These are phyloP conservation scores for Penicillium daleae DNA, from an alignment of 495 filamentous ascomycete genomes.

Conservation along the genomic window DNA sequence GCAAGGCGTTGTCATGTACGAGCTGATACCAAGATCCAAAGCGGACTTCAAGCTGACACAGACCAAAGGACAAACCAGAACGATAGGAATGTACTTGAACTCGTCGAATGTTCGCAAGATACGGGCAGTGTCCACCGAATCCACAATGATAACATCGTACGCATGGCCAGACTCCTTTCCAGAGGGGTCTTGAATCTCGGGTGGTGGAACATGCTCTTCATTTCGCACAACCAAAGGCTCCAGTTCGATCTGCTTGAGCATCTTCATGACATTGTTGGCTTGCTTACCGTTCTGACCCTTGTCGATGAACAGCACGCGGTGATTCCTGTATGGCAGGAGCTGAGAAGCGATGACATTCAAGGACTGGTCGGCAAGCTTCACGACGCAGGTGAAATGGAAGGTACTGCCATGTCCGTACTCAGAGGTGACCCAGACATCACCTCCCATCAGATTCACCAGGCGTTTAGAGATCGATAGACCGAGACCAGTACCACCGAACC, in stretches of 20 bases:
- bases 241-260: constrained; percentile 79
- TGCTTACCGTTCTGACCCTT: constrained; percentile 78
- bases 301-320: constrained; percentile 95
- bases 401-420: constrained; percentile 90
- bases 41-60: constrained; percentile 93
- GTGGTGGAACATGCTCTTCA: constrained; percentile 60
- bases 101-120: constrained; percentile 84
- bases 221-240: constrained; percentile 80
- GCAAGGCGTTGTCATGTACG: constrained; percentile 98
- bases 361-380: constrained; percentile 83
- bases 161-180: constrained; percentile 63
- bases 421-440: constrained; percentile 95
- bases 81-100: constrained; percentile 97
- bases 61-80: constrained; percentile 87
- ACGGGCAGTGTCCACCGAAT: constrained; percentile 88
- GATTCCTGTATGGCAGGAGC: constrained; percentile 81
- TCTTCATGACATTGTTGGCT: constrained; percentile 73
- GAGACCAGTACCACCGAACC: constrained; percentile 95
- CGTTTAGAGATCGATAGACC: constrained; percentile 96
- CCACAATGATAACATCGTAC: constrained; percentile 97
- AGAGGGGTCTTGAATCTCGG: constrained; percentile 59
- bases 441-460: constrained; percentile 95
- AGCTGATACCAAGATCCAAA: constrained; percentile 93
- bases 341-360: constrained; percentile 79
- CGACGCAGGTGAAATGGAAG: constrained; percentile 96